These are phyloP conservation scores for Microdochium paspali DNA, from an alignment of 2,329 filamentous ascomycete species.

Conservation along the genomic window DNA sequence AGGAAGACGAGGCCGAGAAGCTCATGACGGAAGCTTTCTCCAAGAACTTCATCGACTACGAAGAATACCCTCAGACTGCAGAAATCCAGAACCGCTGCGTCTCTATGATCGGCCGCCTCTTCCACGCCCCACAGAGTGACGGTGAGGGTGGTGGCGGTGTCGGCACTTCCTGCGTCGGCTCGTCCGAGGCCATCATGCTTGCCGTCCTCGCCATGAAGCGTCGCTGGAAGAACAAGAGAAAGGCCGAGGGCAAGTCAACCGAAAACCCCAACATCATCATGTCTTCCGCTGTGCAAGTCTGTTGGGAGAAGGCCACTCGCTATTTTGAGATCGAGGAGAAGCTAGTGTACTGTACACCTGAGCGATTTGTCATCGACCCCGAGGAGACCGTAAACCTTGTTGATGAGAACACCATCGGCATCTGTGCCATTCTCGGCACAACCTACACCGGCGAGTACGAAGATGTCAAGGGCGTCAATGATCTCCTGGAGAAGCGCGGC, in stretches of 20 bases:
- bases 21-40: constrained; percentile 88
- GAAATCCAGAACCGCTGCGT: constrained; percentile 90
- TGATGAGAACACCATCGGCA: constrained; percentile 74
- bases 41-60: constrained; percentile 93
- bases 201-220: constrained; percentile 88
- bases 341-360: constrained; percentile 55
- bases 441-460: constrained; percentile 97
- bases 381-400: constrained; percentile 49
- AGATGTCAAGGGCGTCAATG: constrained; percentile 85
- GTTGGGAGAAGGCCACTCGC: constrained; percentile 86
- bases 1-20: constrained; percentile 92
- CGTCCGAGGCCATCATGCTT: constrained; percentile 82
- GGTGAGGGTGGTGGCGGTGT: constrained; percentile 54
- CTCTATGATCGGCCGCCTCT: constrained; percentile 82
- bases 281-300: constrained; percentile 92
- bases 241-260: constrained; percentile 70
- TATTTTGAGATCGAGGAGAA: constrained; percentile 94
- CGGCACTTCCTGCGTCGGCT: constrained; percentile 82
- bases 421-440: constrained; percentile 82
- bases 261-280: constrained; percentile 88
- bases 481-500: constrained; percentile 64
- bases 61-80: constrained; percentile 72
- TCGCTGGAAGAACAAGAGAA: constrained; percentile 80
- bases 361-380: constrained; percentile 56
- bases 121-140: constrained; percentile 60